Conservation (phyloP, 1,139 yeast genomes). For the Saccharomycopsis crataegensis region DNA sequence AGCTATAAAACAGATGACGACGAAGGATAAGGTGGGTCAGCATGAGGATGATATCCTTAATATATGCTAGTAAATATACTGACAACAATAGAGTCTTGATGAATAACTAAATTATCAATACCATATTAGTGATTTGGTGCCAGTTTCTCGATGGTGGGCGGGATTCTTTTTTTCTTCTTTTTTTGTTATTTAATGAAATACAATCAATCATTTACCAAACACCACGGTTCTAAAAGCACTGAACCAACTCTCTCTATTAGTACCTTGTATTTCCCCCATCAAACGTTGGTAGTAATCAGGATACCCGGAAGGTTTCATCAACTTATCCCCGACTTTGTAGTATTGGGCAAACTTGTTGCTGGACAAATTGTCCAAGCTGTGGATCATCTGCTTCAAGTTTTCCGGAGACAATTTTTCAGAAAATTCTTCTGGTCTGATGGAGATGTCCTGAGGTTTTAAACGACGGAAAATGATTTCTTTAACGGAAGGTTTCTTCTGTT, state of each 20-base stretch:
- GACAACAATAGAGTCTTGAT: too few species aligned
- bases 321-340: constrained; percentile 57
- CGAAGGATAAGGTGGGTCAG: too few species aligned
- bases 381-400: constrained; percentile 52
- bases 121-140: too few species aligned
- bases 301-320: constrained; percentile 73
- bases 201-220: constrained; percentile 45
- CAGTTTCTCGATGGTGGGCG: too few species aligned
- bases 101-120: too few species aligned
- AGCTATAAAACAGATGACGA: too few species aligned
- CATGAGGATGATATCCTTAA: too few species aligned
- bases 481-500: constrained; percentile 28
- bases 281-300: constrained; percentile 71
- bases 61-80: too few species aligned
- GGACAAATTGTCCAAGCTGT: constrained; percentile 49
- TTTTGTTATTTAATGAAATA: too few species aligned
- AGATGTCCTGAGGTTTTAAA: constrained; percentile 23
- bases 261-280: constrained; percentile 65
- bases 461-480: constrained; percentile 24
- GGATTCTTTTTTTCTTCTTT: too few species aligned
- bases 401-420: constrained; percentile 36
- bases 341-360: constrained; percentile 57
- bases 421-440: constrained; percentile 5
- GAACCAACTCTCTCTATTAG: constrained; percentile 56
- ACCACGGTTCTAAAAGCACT: constrained; percentile 63